Evolutionary conservation across 2,329 filamentous ascomycete species (phyloP).

Genomic region (Trichoderma lentiforme): DNA sequence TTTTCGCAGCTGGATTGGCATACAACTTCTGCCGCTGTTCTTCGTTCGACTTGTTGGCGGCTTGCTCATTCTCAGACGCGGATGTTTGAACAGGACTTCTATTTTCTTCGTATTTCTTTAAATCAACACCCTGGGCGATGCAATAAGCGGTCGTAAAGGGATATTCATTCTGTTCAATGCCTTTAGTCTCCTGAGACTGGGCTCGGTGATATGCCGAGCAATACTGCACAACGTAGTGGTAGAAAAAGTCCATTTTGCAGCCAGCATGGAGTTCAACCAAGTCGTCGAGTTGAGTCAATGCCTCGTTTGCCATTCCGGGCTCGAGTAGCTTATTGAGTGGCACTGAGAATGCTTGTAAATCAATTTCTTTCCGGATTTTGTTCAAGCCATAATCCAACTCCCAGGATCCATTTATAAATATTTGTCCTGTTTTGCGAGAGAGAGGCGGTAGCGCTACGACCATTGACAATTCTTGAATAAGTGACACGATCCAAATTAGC

Average conservation of each 20-base stretch:
- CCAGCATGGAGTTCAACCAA: not conserved
- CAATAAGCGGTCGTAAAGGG: not conserved
- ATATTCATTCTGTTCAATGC: not conserved
- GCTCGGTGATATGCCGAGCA: not conserved
- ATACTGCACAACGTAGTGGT: not conserved
- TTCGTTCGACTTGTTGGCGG: not conserved
- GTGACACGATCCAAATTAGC: fast-evolving
- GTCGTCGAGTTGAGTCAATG: slow-evolving; percentile 20
- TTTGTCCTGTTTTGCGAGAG: slow-evolving; percentile 39
- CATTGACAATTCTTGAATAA: not conserved
- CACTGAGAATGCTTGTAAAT: slow-evolving; percentile 38
- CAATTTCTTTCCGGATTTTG: slow-evolving; percentile 36
- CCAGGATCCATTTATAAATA: slow-evolving; percentile 33
- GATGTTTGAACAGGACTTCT: not conserved
- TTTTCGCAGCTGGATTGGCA: not conserved
- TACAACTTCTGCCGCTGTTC: not conserved
- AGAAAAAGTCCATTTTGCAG: not conserved
- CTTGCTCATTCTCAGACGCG: not conserved
- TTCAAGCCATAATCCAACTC: slow-evolving; percentile 38
- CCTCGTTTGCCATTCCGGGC: slow-evolving; percentile 35
- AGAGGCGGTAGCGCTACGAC: slow-evolving; percentile 35
- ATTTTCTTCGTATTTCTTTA: not conserved
- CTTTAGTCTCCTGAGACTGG: not conserved
- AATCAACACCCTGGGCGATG: not conserved
- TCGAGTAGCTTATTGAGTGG: slow-evolving; percentile 43